These are phyloP conservation scores for Dimocarpus longan DNA, from an alignment of 345 rosid species.

Conservation along the genomic window DNA sequence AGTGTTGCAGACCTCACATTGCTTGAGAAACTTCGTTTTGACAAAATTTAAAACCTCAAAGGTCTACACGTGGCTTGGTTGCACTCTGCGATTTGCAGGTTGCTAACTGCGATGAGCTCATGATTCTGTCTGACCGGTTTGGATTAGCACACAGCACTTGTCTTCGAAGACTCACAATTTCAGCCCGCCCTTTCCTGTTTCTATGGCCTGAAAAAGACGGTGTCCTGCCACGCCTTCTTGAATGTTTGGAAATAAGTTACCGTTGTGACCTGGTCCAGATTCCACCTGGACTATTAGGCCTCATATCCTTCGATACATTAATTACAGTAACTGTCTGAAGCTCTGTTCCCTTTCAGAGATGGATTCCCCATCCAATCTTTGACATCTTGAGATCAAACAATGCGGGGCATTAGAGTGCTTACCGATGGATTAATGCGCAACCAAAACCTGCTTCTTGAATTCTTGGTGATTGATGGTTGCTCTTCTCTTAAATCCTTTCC, in stretches of 20 bases:
- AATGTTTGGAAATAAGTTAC: neutral
- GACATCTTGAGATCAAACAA: neutral
- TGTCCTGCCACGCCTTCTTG: neutral
- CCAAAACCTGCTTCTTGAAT: neutral
- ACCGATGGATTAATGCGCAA: neutral
- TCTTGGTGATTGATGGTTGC: constrained; percentile 3
- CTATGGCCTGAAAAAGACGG: neutral
- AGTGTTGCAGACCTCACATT: neutral
- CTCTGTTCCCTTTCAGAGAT: constrained; percentile 6
- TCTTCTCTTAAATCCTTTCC: neutral
- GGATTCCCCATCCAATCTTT: neutral
- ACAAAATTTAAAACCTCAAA: neutral
- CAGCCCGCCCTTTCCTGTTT: neutral
- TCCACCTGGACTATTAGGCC: neutral
- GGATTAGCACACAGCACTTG: neutral
- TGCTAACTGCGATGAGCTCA: constrained; percentile 2
- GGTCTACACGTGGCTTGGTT: neutral
- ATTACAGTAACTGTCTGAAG: neutral
- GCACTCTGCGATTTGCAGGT: neutral
- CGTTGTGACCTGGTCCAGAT: neutral
- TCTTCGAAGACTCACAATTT: neutral
- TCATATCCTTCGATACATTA: neutral
- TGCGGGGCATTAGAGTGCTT: neutral
- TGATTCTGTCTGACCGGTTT: neutral
- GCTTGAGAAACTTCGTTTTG: neutral